A percentile compares a stretch with the other conserved stretches of the same genome.
Evolutionary conservation across 305 asterid genomes (phyloP).

Genomic region (Fraxinus baroniana): DNA sequence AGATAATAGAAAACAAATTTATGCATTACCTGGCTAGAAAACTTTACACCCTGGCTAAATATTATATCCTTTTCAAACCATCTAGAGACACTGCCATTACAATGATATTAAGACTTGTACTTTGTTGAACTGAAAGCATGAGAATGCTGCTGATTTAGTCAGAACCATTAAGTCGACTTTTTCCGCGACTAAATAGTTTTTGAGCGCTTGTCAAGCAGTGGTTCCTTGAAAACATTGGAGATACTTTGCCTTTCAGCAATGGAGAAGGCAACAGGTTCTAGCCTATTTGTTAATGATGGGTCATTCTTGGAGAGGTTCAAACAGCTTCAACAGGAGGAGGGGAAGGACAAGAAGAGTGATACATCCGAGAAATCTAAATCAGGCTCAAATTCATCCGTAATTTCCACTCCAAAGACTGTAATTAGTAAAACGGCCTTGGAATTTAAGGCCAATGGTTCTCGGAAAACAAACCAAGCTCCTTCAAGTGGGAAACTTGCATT

Average conservation of each 20-base stretch:
- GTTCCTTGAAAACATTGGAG: slow-evolving; percentile 28
- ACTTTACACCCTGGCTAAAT: neutral
- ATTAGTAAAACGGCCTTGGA: slow-evolving; percentile 40
- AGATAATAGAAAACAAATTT: neutral
- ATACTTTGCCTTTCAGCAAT: slow-evolving; percentile 32
- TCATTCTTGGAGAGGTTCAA: slow-evolving; percentile 93
- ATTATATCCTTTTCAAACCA: neutral
- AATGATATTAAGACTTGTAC: neutral
- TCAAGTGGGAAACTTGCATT: slow-evolving; percentile 82
- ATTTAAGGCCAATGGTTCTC: slow-evolving; percentile 40
- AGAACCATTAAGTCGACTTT: neutral
- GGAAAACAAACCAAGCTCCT: slow-evolving; percentile 40
- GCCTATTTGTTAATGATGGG: slow-evolving; percentile 82
- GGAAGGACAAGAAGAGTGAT: slow-evolving; percentile 37
- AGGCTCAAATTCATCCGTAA: slow-evolving; percentile 37
- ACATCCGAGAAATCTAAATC: slow-evolving; percentile 37
- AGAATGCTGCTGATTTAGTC: slow-evolving; percentile 13
- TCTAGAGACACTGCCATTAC: neutral
- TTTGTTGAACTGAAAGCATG: slow-evolving; percentile 1
- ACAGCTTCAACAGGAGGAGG: slow-evolving; percentile 72
- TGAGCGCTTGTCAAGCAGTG: slow-evolving; percentile 56
- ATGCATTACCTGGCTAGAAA: neutral
- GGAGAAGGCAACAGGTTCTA: slow-evolving; percentile 59
- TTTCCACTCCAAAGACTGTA: slow-evolving; percentile 35
- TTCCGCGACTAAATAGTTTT: slow-evolving; percentile 26